Percentiles rank a stretch among this genome's conserved stretches.
Conservation (phyloP, 371 early-diverging fungal genomes). For the Choanephora cucurbitarum region DNA sequence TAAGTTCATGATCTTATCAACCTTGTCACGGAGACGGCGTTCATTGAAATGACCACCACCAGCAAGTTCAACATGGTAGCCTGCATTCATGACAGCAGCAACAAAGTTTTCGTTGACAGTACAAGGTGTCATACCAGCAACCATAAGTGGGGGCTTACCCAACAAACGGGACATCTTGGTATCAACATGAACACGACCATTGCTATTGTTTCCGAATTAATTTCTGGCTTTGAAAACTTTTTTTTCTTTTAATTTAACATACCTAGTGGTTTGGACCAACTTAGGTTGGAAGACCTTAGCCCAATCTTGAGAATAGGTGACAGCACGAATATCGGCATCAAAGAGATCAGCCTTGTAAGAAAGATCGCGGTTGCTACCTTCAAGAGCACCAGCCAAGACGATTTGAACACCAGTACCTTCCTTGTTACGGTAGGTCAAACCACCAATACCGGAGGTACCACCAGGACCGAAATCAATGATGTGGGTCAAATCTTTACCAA, state of each 20-base stretch:
- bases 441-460: slow-evolving; percentile 85
- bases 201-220: slow-evolving; percentile 23
- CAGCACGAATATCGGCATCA: slow-evolving; percentile 77
- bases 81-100: slow-evolving; percentile 90
- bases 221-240: not conserved
- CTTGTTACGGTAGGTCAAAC: slow-evolving; percentile 91
- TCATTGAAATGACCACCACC: slow-evolving; percentile 96
- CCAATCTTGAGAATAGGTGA: slow-evolving; percentile 89
- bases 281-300: slow-evolving; percentile 86
- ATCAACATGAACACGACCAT: slow-evolving; percentile 83
- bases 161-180: slow-evolving; percentile 88
- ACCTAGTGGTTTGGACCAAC: slow-evolving; percentile 58
- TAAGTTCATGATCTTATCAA: slow-evolving; percentile 74
- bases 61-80: slow-evolving; percentile 93
- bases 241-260: slow-evolving; percentile 11
- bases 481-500: slow-evolving; percentile 74
- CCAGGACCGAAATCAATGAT: slow-evolving; percentile 95
- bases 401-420: slow-evolving; percentile 95
- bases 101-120: slow-evolving; percentile 80
- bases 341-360: slow-evolving; percentile 85
- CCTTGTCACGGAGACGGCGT: slow-evolving; percentile 76
- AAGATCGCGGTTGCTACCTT: slow-evolving; percentile 69
- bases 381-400: slow-evolving; percentile 73
- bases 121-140: slow-evolving; percentile 90
- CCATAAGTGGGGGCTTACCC: slow-evolving; percentile 90